Evolutionary conservation across 176 grass and related monocot genomes (phyloP), one percentile per base, ranked within the genome.

Genomic region (Poa pratensis): DNA sequence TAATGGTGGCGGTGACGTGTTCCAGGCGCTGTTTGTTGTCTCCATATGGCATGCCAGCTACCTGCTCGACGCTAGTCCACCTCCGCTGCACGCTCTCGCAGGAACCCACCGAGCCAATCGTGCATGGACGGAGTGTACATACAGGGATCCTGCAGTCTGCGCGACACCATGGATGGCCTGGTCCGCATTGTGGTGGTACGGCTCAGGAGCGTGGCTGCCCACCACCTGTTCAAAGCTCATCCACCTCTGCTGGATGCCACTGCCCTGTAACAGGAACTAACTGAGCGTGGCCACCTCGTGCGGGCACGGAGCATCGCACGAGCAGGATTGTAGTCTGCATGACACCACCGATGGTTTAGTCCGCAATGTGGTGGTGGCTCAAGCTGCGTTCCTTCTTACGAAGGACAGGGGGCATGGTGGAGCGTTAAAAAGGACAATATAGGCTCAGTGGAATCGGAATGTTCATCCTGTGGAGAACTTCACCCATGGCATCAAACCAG

Each of bases 171-270:
- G 30, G 30, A 32, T 32, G 3, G 30, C 3, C 3, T 32, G 30
- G 30, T 16, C 49, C 49, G 3, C 49, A 16, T 16, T 16, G 49
- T 51, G 49, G 49, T 16, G 49, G 13, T 15, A n/a, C n/a, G 9
- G 48, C 49, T 15, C 24, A 15, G 12, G 58, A 45, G 37, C 1
- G 4, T 46, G 9, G 51, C 3, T 24, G 82, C 81, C 6, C 58
- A 10, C 57, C 23, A 84, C 66, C 24, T 80, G 76, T 72, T 77
- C 72, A 63, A 45, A 30, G 27, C 43, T 34, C 3, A 40, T 69
- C 72, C n/a, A 3, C 39, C 82, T 11, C 76, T 18, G 55, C n/a
- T 6, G 30, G 30, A 5, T 17, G 10, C 22, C 15, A 19, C 40
- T 60, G 62, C 6, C 9, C 73, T 12, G 46, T 15, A 28, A 35